These are phyloP conservation scores for Vaccinium corymbosum DNA, from an alignment of 148 eudicot species.

Conservation along the genomic window DNA sequence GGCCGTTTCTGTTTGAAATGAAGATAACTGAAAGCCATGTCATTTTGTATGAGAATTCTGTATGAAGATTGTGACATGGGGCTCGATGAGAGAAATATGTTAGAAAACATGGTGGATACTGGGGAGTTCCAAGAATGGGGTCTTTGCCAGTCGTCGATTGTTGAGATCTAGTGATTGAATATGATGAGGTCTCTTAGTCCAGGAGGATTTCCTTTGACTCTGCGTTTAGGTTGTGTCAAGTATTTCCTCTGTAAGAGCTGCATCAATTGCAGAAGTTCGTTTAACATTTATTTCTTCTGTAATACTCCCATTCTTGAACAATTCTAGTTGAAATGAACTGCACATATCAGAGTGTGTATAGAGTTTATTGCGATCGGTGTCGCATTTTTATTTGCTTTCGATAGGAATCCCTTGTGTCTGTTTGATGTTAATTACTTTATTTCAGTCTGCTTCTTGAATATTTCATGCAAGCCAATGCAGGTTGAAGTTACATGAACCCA, in stretches of 20 bases:
- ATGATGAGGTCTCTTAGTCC: constrained; percentile 13
- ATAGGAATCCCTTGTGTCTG: neutral
- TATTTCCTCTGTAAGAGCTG: constrained; percentile 1
- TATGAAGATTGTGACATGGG: neutral
- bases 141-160: constrained; percentile 10
- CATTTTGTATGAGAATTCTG: neutral
- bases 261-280: neutral
- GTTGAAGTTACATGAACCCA: neutral
- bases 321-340: neutral
- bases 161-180: neutral
- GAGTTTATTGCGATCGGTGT: neutral
- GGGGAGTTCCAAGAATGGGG: constrained; percentile 13
- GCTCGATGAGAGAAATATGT: neutral
- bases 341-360: neutral
- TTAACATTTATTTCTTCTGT: neutral
- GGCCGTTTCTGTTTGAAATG: neutral
- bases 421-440: neutral
- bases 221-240: constrained; percentile 20
- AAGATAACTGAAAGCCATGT: neutral
- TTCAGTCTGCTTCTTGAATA: neutral
- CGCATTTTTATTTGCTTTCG: neutral
- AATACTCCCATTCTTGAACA: neutral
- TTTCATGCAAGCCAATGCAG: neutral
- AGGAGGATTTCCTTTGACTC: constrained; percentile 14
- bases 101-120: neutral